Percentiles rank a stretch among this genome's conserved stretches.
Evolutionary conservation across 768 basidiomycete genomes (phyloP).

Genomic region (Russula olivacea): DNA sequence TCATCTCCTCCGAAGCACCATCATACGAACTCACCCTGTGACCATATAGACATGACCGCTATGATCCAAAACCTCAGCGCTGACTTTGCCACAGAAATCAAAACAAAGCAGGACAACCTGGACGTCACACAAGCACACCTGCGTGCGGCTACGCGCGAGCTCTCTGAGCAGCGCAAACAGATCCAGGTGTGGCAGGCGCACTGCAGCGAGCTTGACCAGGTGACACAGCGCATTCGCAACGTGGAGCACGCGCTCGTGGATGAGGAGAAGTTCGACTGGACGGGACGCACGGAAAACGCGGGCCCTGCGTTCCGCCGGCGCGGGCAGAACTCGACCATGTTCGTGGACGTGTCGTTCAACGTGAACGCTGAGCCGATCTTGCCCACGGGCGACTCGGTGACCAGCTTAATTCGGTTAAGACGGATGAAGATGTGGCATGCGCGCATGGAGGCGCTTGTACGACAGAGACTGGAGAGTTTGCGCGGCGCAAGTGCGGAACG

Average conservation of each 20-base stretch:
- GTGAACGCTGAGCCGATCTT: conserved; percentile 70
- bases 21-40: conserved; percentile 19
- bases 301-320: conserved; percentile 69
- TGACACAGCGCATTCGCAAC: conserved; percentile 76
- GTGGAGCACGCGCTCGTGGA: conserved; percentile 71
- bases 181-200: conserved; percentile 69
- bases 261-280: conserved; percentile 86
- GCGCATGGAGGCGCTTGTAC: conserved; percentile 69
- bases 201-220: conserved; percentile 74
- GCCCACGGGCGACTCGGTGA: conserved; percentile 51
- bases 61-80: conserved; percentile 75
- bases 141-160: conserved; percentile 80
- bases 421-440: conserved; percentile 80
- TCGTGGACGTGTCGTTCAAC: conserved; percentile 55
- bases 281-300: conserved; percentile 56
- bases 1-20: conserved; percentile 6
- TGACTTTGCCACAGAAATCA: conserved; percentile 81
- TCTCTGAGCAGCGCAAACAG: conserved; percentile 85
- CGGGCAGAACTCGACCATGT: conserved; percentile 61
- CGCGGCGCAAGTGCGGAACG: conserved; percentile 82
- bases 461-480: conserved; percentile 58
- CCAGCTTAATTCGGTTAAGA: conserved; percentile 62
- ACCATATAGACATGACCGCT: conserved; percentile 67
- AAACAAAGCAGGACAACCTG: conserved; percentile 80
- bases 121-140: conserved; percentile 84